Base-by-base conservation (phyloP, 345 rosid genomes). In the Nasturtium officinale region DNA sequence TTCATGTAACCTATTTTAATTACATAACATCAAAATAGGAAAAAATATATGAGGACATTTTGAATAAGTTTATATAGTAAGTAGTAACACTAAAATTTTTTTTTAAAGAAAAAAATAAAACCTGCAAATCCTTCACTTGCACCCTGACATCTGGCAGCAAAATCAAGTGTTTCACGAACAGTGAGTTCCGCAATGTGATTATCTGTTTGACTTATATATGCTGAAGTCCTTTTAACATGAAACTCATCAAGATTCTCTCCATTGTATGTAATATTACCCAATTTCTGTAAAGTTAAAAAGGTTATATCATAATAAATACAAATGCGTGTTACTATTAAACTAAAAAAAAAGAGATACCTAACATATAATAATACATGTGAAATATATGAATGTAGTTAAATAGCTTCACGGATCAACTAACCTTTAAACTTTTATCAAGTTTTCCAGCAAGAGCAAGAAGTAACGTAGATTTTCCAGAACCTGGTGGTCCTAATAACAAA, bases 131-230 rank as follows among this genome's bases (percentile, higher is more conserved):
- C 87, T 74, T 87, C 90, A 50, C 80, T 90, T 74, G 94, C 90
- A 16, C 98, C 98, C 74, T 93, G 94, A 75, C 90, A 93, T 74
- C 94, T 78, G 45, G 98, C 97, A 47, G 96, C 97, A 71, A 90
- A 93, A 86, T 93, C 98, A 16, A 93, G 82, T 6, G 97, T 93
- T 82, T 93, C 98, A 48, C 96, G 84, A n/a, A 93, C 98, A 43
- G 96, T 93, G 51, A 89, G 85, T 75, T 93, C 97, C 6, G 90
- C 90, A 63, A 89, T 85, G 82, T 93, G 98, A 65, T 85, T 85
- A 75, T 90, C 98, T 11, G 92, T 90, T 82, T 90, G 98, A 74
- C 98, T 82, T 58, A 85, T 94, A 78, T 94, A 94, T 17, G 98
- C 97, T 42, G 97, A 83, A 67, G 96, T 89, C 75, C 97, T 90